These are phyloP conservation scores for Fereydounia khargensis DNA, from an alignment of 1,284 basidiomycete genomes.

Conservation along the genomic window DNA sequence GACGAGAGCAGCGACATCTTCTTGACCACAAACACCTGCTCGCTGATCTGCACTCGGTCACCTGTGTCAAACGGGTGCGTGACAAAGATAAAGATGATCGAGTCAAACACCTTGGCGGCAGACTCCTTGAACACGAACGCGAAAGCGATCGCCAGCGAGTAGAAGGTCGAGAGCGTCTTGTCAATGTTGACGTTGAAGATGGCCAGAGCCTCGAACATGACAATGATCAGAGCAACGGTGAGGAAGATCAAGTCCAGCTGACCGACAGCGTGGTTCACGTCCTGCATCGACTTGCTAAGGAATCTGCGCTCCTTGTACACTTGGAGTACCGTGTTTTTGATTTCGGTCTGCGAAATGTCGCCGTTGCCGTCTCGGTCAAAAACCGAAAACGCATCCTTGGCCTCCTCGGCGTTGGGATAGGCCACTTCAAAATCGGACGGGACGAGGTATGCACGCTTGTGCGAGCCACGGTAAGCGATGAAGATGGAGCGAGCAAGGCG, in stretches of 20 bases:
- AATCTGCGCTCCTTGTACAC: slow-evolving; percentile 53
- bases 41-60: slow-evolving; percentile 41
- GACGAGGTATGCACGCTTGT: slow-evolving; percentile 64
- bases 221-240: slow-evolving; percentile 32
- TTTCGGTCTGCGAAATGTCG: slow-evolving; percentile 73
- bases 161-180: slow-evolving; percentile 51
- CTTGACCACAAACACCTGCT: slow-evolving; percentile 42
- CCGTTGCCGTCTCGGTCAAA: slow-evolving; percentile 71
- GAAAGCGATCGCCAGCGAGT: slow-evolving; percentile 51
- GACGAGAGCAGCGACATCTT: slow-evolving; percentile 50
- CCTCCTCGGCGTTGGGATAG: slow-evolving; percentile 65
- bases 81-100: slow-evolving; percentile 54
- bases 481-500: slow-evolving; percentile 72
- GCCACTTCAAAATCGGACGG: slow-evolving; percentile 71
- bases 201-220: slow-evolving; percentile 50
- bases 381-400: slow-evolving; percentile 69
- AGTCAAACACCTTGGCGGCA: slow-evolving; percentile 52
- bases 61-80: slow-evolving; percentile 55
- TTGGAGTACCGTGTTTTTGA: slow-evolving; percentile 68
- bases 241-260: slow-evolving; percentile 47
- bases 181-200: slow-evolving; percentile 52
- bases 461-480: slow-evolving; percentile 63
- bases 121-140: slow-evolving; percentile 55
- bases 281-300: slow-evolving; percentile 47
- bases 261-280: slow-evolving; percentile 50